phyloP scores from a whole-genome alignment of 1,284 basidiomycete genomes.

The Cryptococcus sp. region DNA sequence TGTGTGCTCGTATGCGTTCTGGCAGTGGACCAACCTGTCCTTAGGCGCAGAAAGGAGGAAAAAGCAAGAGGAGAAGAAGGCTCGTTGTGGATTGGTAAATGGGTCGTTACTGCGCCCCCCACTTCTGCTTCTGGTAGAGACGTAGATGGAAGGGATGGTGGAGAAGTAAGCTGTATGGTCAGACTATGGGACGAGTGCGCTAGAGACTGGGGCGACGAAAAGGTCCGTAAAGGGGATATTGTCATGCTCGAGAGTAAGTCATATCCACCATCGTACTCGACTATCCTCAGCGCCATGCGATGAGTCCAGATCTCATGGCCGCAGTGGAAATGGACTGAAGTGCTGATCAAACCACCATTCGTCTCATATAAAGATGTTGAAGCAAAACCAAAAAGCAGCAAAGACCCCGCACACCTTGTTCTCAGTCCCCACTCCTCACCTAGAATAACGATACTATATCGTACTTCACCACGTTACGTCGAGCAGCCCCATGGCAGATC shows the following conservation, averaged over 20 bases:
- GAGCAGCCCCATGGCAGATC: neutral
- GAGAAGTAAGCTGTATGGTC: constrained; percentile 30
- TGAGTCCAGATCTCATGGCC: no score
- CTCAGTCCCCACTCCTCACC: constrained; percentile 25
- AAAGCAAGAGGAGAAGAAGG: constrained; percentile 18
- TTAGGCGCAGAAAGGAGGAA: constrained; percentile 21
- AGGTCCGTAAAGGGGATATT: constrained; percentile 41
- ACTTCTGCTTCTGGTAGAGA: neutral
- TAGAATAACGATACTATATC: constrained; percentile 33
- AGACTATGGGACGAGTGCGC: constrained; percentile 42
- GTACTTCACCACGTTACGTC: constrained; percentile 38
- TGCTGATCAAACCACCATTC: no score
- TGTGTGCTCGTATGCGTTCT: constrained; percentile 39
- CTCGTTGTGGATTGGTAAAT: constrained; percentile 38
- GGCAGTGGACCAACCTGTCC: constrained; percentile 22
- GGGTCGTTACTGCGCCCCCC: constrained; percentile 34
- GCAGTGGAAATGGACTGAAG: no score
- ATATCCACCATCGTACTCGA: neutral
- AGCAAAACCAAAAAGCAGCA: constrained; percentile 18
- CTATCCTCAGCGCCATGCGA: neutral
- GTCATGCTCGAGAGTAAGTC: constrained; percentile 42
- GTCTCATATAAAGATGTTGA: constrained; percentile 36
- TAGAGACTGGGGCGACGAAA: constrained; percentile 32
- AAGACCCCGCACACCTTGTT: constrained; percentile 31
- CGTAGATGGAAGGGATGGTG: neutral